phyloP scores from a whole-genome alignment of 768 basidiomycete species.

The Kwoniella pini region DNA sequence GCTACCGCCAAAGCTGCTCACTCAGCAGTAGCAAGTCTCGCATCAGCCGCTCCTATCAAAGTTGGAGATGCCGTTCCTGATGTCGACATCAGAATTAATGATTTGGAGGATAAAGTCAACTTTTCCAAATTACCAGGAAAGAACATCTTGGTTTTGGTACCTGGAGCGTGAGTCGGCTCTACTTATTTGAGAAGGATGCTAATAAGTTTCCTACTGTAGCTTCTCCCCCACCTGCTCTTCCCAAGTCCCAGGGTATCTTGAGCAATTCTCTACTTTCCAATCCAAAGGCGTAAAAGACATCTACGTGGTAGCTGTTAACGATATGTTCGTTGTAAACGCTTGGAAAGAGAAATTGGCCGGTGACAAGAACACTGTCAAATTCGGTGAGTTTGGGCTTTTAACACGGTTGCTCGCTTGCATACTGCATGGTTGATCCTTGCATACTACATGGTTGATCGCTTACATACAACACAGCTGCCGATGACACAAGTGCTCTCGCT shows the following conservation, averaged over 20 bases:
- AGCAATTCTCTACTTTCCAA: constrained; percentile 69
- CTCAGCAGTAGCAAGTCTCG: constrained; percentile 60
- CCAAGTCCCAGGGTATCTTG: constrained; percentile 64
- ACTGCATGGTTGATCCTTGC: constrained; percentile 49
- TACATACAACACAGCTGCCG: constrained; percentile 58
- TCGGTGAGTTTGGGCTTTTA: constrained; percentile 40
- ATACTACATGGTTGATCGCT: neutral
- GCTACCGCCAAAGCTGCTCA: constrained; percentile 64
- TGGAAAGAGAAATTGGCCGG: constrained; percentile 56
- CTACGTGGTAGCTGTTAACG: constrained; percentile 75
- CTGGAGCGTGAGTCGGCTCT: constrained; percentile 56
- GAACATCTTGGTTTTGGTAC: constrained; percentile 64
- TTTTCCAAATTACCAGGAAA: constrained; percentile 49
- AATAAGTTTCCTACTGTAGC: too few relatives aligned
- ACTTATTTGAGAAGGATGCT: too few relatives aligned
- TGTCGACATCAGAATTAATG: constrained; percentile 64
- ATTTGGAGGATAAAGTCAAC: constrained; percentile 56
- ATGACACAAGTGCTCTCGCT: constrained; percentile 66
- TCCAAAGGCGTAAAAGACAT: constrained; percentile 70
- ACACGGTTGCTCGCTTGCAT: too few relatives aligned
- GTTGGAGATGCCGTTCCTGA: constrained; percentile 61
- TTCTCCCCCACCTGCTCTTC: constrained; percentile 71
- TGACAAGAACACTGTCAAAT: constrained; percentile 62
- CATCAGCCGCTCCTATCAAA: constrained; percentile 58
- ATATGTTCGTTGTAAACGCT: constrained; percentile 63